Base-by-base conservation (phyloP, 805 yeast genomes). In the Myxozyma lipomycoides region DNA sequence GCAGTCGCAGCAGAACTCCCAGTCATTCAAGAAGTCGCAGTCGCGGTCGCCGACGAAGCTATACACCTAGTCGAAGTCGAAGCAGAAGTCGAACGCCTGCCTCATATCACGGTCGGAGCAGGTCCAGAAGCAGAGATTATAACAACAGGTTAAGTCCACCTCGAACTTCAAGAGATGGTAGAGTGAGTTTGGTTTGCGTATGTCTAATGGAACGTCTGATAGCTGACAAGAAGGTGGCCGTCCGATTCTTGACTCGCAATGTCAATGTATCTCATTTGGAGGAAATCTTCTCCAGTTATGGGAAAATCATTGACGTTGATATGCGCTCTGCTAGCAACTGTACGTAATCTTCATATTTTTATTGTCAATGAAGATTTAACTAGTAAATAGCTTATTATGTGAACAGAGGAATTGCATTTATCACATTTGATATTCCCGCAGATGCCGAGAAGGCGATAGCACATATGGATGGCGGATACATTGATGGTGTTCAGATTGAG, bases 221-320 rank as follows among this genome's bases (percentile, higher is more conserved):
- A n/a, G n/a, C n/a, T n/a, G n/a, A n/a, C n/a, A n/a, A n/a, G n/a
- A n/a, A n/a, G n/a, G n/a, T n/a, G n/a, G n/a, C n/a, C n/a, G n/a
- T n/a, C n/a, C n/a, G n/a, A n/a, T n/a, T n/a, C 6, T 24, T 57
- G 41, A 45, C 61, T 6, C 46, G 34, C 24, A 44, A 40, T 36
- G 55, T 57, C 15, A 46, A 32, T 19, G 56, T 48, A 18, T 51
- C 34, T 22, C 61, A 57, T 43, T 32, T 57, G 3, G 46, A 45
- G 2, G 61, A 57, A 25, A 57, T 57, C 15, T 57, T 57, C 46
- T 45, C 50, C 10, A 41, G 37, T 3, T 57, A 57, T 30, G 61
- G 61, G 6, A 40, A 10, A 3, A 40, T 54, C 24, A 22, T 43
- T 3, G 23, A 45, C 12, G 24, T 57, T 17, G 19, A 23, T 21